Percentiles rank a stretch among this genome's conserved stretches.
These are phyloP conservation scores for Medicago arabica DNA, from an alignment of 306 rosid species.

Conservation along the genomic window DNA sequence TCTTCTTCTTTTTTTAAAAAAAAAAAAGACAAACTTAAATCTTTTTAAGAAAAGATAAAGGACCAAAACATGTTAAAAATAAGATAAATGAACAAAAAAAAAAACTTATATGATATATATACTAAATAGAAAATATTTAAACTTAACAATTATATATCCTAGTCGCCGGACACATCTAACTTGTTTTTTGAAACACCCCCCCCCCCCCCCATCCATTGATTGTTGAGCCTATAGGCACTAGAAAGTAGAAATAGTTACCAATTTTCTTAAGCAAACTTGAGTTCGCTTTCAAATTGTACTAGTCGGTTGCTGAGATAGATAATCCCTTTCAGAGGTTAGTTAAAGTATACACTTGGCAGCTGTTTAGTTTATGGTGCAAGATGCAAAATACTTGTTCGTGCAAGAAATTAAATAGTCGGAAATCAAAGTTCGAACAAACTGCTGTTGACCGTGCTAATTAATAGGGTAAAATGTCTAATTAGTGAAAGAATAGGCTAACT, in stretches of 20 bases:
- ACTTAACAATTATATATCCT: too few species aligned
- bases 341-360: constrained; percentile 35
- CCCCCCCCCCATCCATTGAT: too few species aligned
- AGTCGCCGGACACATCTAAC: too few species aligned
- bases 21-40: too few species aligned
- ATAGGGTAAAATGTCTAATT: constrained; percentile 25
- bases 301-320: constrained; percentile 40
- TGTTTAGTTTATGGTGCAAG: constrained; percentile 7
- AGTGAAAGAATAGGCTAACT: background rate
- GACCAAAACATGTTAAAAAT: too few species aligned
- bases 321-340: constrained; percentile 17
- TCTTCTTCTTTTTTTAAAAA: too few species aligned
- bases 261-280: background rate
- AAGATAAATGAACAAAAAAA: too few species aligned
- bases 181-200: too few species aligned
- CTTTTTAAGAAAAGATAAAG: too few species aligned
- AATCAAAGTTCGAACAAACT: constrained; percentile 10
- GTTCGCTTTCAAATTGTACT: constrained; percentile 17
- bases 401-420: constrained; percentile 19
- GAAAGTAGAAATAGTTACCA: background rate
- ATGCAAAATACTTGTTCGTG: background rate
- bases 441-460: background rate
- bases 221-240: background rate
- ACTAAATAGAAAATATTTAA: too few species aligned
- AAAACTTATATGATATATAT: too few species aligned